Percentiles rank a stretch among this genome's conserved stretches.
These are phyloP conservation scores for Penicillium psychrofluorescens DNA, from an alignment of 495 filamentous ascomycete genomes.

Conservation along the genomic window DNA sequence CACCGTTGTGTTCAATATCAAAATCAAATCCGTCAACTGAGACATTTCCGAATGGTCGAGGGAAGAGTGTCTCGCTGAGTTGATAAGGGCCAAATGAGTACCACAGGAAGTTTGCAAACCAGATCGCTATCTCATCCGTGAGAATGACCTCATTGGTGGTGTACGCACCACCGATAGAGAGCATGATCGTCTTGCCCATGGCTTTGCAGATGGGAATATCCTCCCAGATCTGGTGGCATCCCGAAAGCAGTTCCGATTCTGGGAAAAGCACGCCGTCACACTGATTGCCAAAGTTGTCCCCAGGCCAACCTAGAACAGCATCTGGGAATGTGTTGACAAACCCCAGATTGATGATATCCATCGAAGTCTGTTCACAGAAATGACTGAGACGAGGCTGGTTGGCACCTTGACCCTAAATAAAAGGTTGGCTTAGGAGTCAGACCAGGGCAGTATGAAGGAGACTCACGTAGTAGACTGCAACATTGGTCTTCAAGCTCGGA, in stretches of 20 bases:
- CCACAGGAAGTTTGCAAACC: slow-evolving; percentile 58
- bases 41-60: slow-evolving; percentile 55
- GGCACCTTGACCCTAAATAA: slow-evolving; percentile 41
- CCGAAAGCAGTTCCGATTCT: slow-evolving; percentile 30
- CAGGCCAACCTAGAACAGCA: slow-evolving; percentile 45
- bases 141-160: slow-evolving; percentile 31
- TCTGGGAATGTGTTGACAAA: slow-evolving; percentile 61
- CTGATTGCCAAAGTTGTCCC: slow-evolving; percentile 59
- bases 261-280: slow-evolving; percentile 47
- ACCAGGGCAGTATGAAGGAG: not conserved
- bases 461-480: slow-evolving; percentile 59
- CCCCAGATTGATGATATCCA: slow-evolving; percentile 62
- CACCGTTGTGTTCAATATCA: slow-evolving; percentile 49
- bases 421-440: not conserved
- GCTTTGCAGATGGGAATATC: slow-evolving; percentile 61
- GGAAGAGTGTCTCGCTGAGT: slow-evolving; percentile 3
- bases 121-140: slow-evolving; percentile 21
- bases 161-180: slow-evolving; percentile 56
- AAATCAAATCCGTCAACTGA: slow-evolving; percentile 69
- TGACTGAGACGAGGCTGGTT: slow-evolving; percentile 40
- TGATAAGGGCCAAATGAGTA: slow-evolving; percentile 50
- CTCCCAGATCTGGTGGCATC: slow-evolving; percentile 44
- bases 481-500: slow-evolving; percentile 42
- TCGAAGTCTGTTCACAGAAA: slow-evolving; percentile 49
- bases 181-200: slow-evolving; percentile 57